Evolutionary conservation across 2,329 filamentous ascomycete genomes (phyloP), one percentile per base, ranked within the genome.

Genomic region (Helotiales sp.): DNA sequence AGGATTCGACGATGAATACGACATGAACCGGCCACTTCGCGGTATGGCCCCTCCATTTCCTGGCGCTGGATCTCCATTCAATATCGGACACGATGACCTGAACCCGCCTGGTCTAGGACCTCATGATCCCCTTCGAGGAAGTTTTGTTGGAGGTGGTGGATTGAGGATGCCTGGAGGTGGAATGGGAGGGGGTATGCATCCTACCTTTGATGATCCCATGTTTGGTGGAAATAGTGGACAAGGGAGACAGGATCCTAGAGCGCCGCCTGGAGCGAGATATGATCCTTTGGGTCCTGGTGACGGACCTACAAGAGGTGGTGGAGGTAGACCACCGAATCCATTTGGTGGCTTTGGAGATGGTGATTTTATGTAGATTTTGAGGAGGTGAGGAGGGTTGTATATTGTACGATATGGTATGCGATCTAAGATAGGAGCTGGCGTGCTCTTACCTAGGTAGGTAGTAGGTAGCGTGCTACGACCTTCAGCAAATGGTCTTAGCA

Each of bases 1-100:
- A 0, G 91, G 85, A 19, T 98, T 98, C 64, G 95, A 98, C 64
- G 93, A 99, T 71, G 92, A 97, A 69, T 88, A 91, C 67, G 91
- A 97, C 62, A 81, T 97, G 59, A 86, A 90, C 60, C 80, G 86
- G 1, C 89, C 86, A 0, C 80, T 82, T 2, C 82, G 86, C 9
- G 78, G 80, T 44, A 72, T 72, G 40, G 68, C 70, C 10, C 71
- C 73, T 17, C 54, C 52, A 22, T 65, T 71, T 64, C 62, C 70
- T 40, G 69, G 73, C 58, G 58, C 74, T 66, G 67, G 78, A 65
- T 80, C 82, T 12, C 88, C 87, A 0, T 81, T 84, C 57, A 85
- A 84, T 62, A 89, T 96, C 50, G 95, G 95, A 2, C 87, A 93
- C 36, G 83, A 93, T 67, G 95, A 99, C 72, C 75, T 98, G 9